Evolutionary conservation across 2,329 filamentous ascomycete genomes (phyloP), one percentile per base, ranked within the genome.

Genomic region (Trichoderma brevicompactum): DNA sequence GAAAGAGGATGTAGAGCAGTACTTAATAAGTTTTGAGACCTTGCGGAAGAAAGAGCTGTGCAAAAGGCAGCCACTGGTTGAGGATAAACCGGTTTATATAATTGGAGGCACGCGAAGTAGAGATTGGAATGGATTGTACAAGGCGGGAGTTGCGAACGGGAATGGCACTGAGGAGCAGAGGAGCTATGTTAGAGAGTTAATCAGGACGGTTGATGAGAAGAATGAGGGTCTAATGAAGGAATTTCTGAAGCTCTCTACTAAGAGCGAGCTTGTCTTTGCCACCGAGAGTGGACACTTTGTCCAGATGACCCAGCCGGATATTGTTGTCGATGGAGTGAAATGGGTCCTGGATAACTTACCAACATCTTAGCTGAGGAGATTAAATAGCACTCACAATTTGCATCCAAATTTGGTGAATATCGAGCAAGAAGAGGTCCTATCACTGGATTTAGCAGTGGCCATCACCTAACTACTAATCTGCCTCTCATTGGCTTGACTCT

Each of bases 231-330:
- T 58, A 10, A 58, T 58, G 54, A 44, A 58, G 5, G 12, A 58
- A 32, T 58, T 58, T 36, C n/a, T 58, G 15, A 46, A 46, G 15
- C 41, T 58, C 40, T 58, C 54, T 58, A 58, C 54, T 1, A 58
- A 19, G 7, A 46, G 2, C 54, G 10, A 58, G n/a, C 54, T 46
- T 5, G 41, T 58, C n/a, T 58, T 58, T 58, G 54, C 54, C 1
- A 46, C 54, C 4, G 54, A 58, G 54, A 58, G 54, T 58, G 54
- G 54, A 10, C 54, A 58, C 10, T 58, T 58, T 46, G 40, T 58
- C n/a, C 54, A 58, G 54, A 58, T 58, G 54, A 58, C 54, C 10
- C 54, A 58, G 12, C 54, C 54, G 10, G 41, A 58, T 3, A 36
- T 46, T 23, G 54, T 58, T 9, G 54, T 58, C 5, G 5, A 46